Conservation (phyloP, 495 filamentous ascomycete genomes). For the Lasiosphaeria ovina region DNA sequence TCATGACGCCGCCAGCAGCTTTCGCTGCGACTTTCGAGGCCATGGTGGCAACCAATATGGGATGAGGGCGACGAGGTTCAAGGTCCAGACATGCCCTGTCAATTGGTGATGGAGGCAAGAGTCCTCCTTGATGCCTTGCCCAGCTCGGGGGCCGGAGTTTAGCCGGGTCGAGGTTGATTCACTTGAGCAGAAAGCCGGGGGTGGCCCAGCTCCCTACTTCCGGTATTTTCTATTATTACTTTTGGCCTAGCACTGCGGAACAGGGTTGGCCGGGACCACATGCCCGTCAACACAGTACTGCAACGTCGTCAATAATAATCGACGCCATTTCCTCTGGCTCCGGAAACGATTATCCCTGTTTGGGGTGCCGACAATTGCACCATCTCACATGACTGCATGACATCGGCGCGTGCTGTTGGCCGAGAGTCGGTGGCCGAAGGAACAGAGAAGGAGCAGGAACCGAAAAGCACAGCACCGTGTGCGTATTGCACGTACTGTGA, state of each 20-base stretch:
- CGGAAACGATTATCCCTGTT: background rate
- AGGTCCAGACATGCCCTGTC: background rate
- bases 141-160: conserved; percentile 1
- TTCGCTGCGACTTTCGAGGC: conserved; percentile 54
- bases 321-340: background rate
- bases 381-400: conserved; percentile 13
- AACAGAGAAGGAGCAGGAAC: background rate
- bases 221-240: too few species aligned
- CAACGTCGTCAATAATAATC: background rate
- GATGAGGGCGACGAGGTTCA: background rate
- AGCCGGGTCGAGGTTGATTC: too few species aligned
- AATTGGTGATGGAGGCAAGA: conserved; percentile 2
- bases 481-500: background rate
- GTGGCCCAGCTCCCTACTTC: too few species aligned
- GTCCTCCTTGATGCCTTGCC: background rate
- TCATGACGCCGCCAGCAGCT: conserved; percentile 45
- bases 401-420: background rate
- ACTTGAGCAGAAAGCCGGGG: too few species aligned
- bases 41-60: conserved; percentile 39
- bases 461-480: background rate
- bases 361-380: conserved; percentile 1
- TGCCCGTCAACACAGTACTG: background rate
- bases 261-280: background rate
- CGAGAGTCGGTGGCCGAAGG: background rate
- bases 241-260: background rate